Percentiles rank a stretch among this genome's conserved stretches.
These are phyloP conservation scores for Moringa oleifera DNA, from an alignment of 345 rosid genomes.

Conservation along the genomic window DNA sequence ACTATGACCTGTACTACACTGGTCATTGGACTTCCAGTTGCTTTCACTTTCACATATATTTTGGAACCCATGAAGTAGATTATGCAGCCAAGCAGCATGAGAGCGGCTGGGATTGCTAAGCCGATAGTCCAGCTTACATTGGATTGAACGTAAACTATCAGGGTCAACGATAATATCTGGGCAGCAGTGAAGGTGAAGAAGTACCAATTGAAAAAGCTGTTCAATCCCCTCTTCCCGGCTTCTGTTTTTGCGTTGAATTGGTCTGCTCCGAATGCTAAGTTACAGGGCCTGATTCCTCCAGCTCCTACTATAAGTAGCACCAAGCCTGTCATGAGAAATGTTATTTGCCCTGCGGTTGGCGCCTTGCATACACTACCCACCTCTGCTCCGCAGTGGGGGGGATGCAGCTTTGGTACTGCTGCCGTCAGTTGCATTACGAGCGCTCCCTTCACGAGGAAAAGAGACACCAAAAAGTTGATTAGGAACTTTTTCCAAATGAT, in stretches of 20 bases:
- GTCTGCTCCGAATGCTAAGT: slow-evolving; percentile 73
- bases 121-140: slow-evolving; percentile 79
- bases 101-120: slow-evolving; percentile 52
- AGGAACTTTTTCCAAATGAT: neutral
- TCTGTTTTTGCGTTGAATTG: slow-evolving; percentile 67
- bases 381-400: slow-evolving; percentile 32
- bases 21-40: slow-evolving; percentile 68
- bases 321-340: slow-evolving; percentile 48
- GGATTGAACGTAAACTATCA: slow-evolving; percentile 65
- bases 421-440: slow-evolving; percentile 53
- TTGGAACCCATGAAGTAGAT: slow-evolving; percentile 56
- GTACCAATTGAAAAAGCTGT: slow-evolving; percentile 87
- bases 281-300: slow-evolving; percentile 76
- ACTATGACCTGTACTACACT: slow-evolving; percentile 49
- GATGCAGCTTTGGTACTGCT: slow-evolving; percentile 52
- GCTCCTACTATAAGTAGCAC: slow-evolving; percentile 61
- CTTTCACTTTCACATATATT: slow-evolving; percentile 60
- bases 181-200: slow-evolving; percentile 78
- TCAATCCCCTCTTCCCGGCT: slow-evolving; percentile 62
- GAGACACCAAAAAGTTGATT: neutral
- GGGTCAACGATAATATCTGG: slow-evolving; percentile 57
- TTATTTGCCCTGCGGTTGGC: slow-evolving; percentile 56
- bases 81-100: slow-evolving; percentile 56
- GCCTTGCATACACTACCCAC: slow-evolving; percentile 28
- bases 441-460: slow-evolving; percentile 40